phyloP scores from a whole-genome alignment of 306 rosid genomes.

The Quercus variabilis region DNA sequence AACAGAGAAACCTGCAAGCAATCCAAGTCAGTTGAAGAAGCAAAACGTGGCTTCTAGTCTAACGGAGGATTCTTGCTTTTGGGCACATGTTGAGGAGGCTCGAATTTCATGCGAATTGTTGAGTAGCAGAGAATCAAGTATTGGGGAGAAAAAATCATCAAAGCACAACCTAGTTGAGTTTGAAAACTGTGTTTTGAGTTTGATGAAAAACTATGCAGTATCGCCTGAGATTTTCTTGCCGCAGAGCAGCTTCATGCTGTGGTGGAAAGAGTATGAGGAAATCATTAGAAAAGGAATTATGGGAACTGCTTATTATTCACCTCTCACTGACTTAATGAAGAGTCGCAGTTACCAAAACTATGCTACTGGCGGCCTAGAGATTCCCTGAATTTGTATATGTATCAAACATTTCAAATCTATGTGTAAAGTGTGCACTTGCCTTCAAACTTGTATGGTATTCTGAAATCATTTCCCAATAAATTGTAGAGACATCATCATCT shows the following conservation, averaged over 20 bases:
- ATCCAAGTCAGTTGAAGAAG: not conserved
- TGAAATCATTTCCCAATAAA: not conserved
- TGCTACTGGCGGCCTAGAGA: slow-evolving; percentile 10
- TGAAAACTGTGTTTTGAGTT: slow-evolving; percentile 39
- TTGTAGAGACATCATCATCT: not conserved
- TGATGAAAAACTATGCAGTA: slow-evolving; percentile 35
- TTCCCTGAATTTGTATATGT: not conserved
- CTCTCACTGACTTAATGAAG: slow-evolving; percentile 36
- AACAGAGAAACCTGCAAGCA: not conserved
- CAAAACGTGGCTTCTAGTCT: slow-evolving; percentile 29
- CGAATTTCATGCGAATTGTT: slow-evolving; percentile 19
- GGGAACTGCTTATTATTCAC: slow-evolving; percentile 13
- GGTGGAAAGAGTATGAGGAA: slow-evolving; percentile 51
- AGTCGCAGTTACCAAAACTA: slow-evolving; percentile 13
- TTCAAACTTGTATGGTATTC: not conserved
- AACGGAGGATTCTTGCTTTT: slow-evolving; percentile 73
- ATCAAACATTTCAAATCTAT: not conserved
- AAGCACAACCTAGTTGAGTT: slow-evolving; percentile 22
- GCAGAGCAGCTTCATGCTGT: slow-evolving; percentile 52
- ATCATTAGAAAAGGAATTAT: slow-evolving; percentile 7
- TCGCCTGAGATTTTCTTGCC: slow-evolving; percentile 65
- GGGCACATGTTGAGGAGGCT: slow-evolving; percentile 75
- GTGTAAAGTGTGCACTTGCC: not conserved
- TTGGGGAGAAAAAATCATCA: slow-evolving; percentile 4
- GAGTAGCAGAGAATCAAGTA: not conserved